Base-by-base conservation (phyloP, 1,284 basidiomycete genomes). In the Trichosporon sp. region DNA sequence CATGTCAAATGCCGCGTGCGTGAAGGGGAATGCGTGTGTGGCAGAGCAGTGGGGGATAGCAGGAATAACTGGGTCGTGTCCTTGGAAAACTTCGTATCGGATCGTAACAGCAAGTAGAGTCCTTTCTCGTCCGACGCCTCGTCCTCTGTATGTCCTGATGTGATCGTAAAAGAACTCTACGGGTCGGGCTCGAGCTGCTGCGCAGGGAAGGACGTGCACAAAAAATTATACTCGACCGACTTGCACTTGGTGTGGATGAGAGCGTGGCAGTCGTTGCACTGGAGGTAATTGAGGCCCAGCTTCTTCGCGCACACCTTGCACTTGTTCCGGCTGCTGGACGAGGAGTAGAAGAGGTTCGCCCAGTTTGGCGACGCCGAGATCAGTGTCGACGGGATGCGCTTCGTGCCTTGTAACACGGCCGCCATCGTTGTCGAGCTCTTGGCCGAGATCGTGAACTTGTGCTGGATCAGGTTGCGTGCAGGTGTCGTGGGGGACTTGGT, bases 281-380 rank as follows among this genome's bases (percentile, higher is more conserved):
- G 59, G 32, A 63, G 59, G 32, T 63, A 63, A 32, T 63, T 63
- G 32, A 63, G 59, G 31, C 59, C 59, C 4, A 63, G 31, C 31
- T 63, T 63, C 59, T 63, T 63, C 59, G 59, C 35, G 59, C 59
- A 63, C 2, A 63, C 59, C 31, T 63, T 63, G 59, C 59, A 63
- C 59, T 63, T 63, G 59, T 35, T 63, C 16, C 59, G 31, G 59
- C 31, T 35, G 35, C 59, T 63, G 8, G 59, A 63, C 12, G 59
- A 63, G 7, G 59, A 63, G 32, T 63, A 63, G 59, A 63, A 63
- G 3, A 63, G 14, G 16, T 63, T 63, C 6, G 59, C 59, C 59
- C 59, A 63, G 59, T 63, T 63, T 10, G 59, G 59, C 4, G 59
- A 35, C 4, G 31, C 59, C 5, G 59, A 63, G 1, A 35, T 35